Evolutionary conservation across 805 yeast species (phyloP).

Genomic region (Pichia manshurica): DNA sequence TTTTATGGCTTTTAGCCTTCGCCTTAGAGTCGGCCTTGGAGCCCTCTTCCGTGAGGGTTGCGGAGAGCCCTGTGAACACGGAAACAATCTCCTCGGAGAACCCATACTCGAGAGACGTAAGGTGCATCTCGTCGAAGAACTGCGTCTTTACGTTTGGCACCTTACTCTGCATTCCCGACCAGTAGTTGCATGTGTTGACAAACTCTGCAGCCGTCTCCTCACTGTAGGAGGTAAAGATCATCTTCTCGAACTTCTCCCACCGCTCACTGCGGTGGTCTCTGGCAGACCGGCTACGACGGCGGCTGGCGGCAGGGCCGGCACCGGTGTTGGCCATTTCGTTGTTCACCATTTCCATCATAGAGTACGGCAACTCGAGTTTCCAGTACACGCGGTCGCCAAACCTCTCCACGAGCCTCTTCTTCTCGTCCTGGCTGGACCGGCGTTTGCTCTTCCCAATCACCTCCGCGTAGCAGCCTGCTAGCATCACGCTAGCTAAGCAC

Average conservation of each 20-base stretch:
- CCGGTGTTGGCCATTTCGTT: constrained; percentile 3
- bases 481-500: constrained; percentile 45
- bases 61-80: not conserved
- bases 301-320: too few species aligned
- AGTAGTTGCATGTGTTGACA: constrained; percentile 76
- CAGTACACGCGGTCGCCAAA: constrained; percentile 40
- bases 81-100: not conserved
- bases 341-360: constrained; percentile 15
- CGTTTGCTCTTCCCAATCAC: not conserved
- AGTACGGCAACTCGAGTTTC: constrained; percentile 50
- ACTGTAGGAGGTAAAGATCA: constrained; percentile 63
- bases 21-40: too few species aligned
- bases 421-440: not conserved
- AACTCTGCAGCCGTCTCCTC: constrained; percentile 62
- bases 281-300: too few species aligned
- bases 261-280: not conserved
- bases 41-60: not conserved
- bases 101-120: constrained; percentile 77
- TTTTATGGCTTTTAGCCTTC: too few species aligned
- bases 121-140: constrained; percentile 44
- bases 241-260: constrained; percentile 25
- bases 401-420: constrained; percentile 22
- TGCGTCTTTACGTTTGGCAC: constrained; percentile 41
- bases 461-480: constrained; percentile 46
- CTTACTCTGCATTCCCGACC: constrained; percentile 83